Conservation (phyloP, 179 eudicot genomes). For the Monotropa hypopitys region DNA sequence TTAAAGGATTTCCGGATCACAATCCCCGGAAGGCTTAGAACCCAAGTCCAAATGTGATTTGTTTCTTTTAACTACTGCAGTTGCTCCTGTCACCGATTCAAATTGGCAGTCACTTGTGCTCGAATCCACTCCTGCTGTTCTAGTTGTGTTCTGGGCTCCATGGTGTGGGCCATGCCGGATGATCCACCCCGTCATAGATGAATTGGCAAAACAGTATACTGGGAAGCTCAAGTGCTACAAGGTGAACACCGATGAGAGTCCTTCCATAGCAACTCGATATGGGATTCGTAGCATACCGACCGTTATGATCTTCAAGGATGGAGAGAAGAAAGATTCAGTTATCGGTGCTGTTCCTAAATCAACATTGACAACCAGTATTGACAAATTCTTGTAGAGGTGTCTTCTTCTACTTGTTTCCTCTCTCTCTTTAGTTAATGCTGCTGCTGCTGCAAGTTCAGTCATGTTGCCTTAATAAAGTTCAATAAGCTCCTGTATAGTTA, state of each 20-base stretch:
- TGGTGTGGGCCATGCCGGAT: conserved; percentile 99
- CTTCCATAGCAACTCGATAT: conserved; percentile 52
- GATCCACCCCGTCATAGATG: conserved; percentile 68
- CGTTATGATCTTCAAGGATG: conserved; percentile 67
- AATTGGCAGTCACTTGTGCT: conserved; percentile 58
- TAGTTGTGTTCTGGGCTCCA: conserved; percentile 94
- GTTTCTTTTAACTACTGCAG: conserved; percentile 30
- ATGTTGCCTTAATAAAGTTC: conserved; percentile 8
- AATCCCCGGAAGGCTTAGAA: no score
- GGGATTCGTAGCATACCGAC: conserved; percentile 93
- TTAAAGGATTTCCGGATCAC: no score
- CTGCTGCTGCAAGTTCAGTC: conserved; percentile 3
- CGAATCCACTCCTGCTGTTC: conserved; percentile 42
- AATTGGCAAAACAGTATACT: conserved; percentile 52
- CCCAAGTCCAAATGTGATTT: no score
- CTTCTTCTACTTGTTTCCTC: neutral
- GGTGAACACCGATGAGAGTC: conserved; percentile 74
- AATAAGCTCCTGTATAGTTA: conserved; percentile 15
- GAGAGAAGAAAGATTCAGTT: conserved; percentile 90
- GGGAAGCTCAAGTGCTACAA: conserved; percentile 75
- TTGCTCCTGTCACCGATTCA: conserved; percentile 41
- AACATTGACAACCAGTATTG: conserved; percentile 54
- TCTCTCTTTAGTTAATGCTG: neutral
- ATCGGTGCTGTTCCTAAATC: conserved; percentile 88
- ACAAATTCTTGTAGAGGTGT: conserved; percentile 37